These are phyloP conservation scores for Ulota crispa DNA, from an alignment of 225 moss, liverwort and hornwort species.

Conservation along the genomic window DNA sequence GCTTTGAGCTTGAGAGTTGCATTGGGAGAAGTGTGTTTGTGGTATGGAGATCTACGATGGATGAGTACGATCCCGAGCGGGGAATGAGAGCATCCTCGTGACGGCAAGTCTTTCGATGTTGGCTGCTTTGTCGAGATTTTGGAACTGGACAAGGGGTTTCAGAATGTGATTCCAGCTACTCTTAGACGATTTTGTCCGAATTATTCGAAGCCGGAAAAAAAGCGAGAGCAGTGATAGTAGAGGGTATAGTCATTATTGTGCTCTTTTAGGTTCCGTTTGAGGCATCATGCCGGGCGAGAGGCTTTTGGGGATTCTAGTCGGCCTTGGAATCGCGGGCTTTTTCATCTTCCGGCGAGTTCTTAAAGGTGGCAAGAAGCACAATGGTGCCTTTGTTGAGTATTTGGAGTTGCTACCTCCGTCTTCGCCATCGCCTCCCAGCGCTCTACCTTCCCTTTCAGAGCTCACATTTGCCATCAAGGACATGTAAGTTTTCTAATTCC, in stretches of 20 bases:
- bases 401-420: conserved; percentile 86
- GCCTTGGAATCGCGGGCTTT: conserved; percentile 88
- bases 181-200: not conserved
- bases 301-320: conserved; percentile 66
- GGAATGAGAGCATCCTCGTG: not conserved
- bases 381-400: conserved; percentile 86
- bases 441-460: conserved; percentile 69
- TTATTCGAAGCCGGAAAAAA: conserved; percentile 19
- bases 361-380: conserved; percentile 61
- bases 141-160: conserved; percentile 25
- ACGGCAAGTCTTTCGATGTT: conserved; percentile 1
- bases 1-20: not conserved
- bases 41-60: not conserved
- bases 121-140: not conserved
- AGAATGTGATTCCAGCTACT: conserved; percentile 24
- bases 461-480: conserved; percentile 93
- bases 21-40: not conserved
- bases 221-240: not conserved
- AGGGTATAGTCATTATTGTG: not conserved
- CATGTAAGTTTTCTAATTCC: conserved; percentile 50
- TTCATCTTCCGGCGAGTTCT: conserved; percentile 69
- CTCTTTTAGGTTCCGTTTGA: not conserved
- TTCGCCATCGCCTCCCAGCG: conserved; percentile 57
- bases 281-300: conserved; percentile 44
- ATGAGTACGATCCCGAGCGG: not conserved